Percentiles rank a stretch among this genome's conserved stretches.
Conservation (phyloP, 176 grass and related monocot species). For the Themeda triandra region DNA sequence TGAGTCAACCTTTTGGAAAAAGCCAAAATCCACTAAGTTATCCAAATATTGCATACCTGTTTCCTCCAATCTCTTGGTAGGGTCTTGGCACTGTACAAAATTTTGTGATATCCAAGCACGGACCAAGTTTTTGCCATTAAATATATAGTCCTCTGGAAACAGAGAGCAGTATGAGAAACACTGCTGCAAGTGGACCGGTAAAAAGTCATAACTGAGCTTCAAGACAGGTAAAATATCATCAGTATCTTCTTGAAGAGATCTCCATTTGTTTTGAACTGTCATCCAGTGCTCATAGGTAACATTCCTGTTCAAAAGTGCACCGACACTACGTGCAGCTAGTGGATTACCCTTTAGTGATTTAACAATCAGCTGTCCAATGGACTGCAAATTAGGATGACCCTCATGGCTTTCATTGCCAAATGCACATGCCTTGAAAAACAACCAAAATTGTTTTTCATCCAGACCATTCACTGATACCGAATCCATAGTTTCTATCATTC, state of each 20-base stretch:
- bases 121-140: background rate
- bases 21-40: background rate
- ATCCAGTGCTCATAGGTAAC: background rate
- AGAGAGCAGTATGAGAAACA: background rate
- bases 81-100: background rate
- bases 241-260: background rate
- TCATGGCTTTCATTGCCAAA: slow-evolving; percentile 31
- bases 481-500: background rate
- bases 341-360: background rate
- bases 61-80: background rate
- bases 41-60: background rate
- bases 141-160: background rate
- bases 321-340: slow-evolving; percentile 29
- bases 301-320: background rate
- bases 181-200: background rate
- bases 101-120: background rate
- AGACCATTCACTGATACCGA: slow-evolving; percentile 1
- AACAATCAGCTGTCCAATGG: background rate
- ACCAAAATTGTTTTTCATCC: slow-evolving; percentile 24
- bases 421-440: slow-evolving; percentile 38
- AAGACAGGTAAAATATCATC: background rate
- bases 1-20: background rate
- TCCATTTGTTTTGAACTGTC: background rate
- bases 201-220: background rate
- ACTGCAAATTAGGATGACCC: background rate